phyloP scores from a whole-genome alignment of 2,329 filamentous ascomycete genomes.

The Bipolaris cookei region DNA sequence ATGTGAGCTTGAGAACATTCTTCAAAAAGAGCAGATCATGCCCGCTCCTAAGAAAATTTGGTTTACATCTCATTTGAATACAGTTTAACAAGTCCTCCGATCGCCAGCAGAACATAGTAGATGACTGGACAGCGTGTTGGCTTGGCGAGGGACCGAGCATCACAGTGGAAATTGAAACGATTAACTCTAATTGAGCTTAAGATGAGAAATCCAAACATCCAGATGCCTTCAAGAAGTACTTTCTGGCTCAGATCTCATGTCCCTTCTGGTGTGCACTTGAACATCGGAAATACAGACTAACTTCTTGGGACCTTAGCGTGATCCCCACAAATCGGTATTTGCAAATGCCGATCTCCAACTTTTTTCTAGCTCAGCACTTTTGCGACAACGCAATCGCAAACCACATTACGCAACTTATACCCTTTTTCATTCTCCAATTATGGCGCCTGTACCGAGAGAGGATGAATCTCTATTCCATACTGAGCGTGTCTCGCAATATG shows the following conservation, averaged over 20 bases:
- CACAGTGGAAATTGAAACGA: too few species aligned
- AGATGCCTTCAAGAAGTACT: background rate
- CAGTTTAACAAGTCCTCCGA: too few species aligned
- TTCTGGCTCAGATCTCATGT: background rate
- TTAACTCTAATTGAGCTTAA: too few species aligned
- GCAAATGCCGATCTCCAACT: constrained; percentile 37
- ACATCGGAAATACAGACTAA: constrained; percentile 4
- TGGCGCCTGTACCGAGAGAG: constrained; percentile 34
- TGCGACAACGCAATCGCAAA: constrained; percentile 27
- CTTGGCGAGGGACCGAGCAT: too few species aligned
- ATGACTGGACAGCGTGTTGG: too few species aligned
- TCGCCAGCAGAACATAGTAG: too few species aligned
- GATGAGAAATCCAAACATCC: too few species aligned
- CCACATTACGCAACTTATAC: constrained; percentile 7
- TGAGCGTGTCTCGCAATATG: constrained; percentile 80
- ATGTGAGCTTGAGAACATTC: too few species aligned
- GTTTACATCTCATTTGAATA: too few species aligned
- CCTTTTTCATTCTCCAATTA: constrained; percentile 15
- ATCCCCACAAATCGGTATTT: constrained; percentile 16
- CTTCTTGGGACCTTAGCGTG: constrained; percentile 9
- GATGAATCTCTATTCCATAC: constrained; percentile 66
- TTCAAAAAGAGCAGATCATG: too few species aligned
- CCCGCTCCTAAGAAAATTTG: too few species aligned
- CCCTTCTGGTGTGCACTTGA: background rate
- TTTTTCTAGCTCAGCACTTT: constrained; percentile 30